Percentiles rank a stretch among this genome's conserved stretches.
Conservation (phyloP, 305 asterid genomes). For the Caryopteris hybrid region DNA sequence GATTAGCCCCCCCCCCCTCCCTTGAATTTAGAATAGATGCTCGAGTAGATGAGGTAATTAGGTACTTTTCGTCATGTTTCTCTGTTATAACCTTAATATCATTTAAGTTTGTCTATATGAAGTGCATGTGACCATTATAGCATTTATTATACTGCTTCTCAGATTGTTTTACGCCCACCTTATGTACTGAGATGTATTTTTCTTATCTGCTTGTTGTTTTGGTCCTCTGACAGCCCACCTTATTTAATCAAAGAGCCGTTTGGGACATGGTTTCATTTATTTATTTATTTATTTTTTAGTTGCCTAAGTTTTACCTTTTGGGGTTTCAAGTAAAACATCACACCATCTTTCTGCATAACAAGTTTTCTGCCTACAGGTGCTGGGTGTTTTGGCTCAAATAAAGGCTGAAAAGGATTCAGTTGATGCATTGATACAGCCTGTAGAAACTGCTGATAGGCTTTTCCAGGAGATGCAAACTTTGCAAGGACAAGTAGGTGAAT, state of each 20-base stretch:
- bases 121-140: neutral
- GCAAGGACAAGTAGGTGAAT: constrained; percentile 64
- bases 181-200: neutral
- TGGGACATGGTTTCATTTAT: neutral
- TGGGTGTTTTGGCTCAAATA: constrained; percentile 86
- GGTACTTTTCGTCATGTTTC: neutral
- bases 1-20: neutral
- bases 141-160: neutral
- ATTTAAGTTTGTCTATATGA: neutral
- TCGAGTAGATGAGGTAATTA: neutral
- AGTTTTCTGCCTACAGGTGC: constrained; percentile 43
- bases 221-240: neutral
- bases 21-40: neutral
- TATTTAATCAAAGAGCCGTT: neutral
- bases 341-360: constrained; percentile 1
- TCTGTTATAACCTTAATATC: neutral
- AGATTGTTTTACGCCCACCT: neutral
- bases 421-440: constrained; percentile 75
- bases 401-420: constrained; percentile 79
- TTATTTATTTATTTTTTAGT: neutral
- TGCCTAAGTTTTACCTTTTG: neutral
- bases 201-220: constrained; percentile 1
- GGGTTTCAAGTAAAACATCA: neutral
- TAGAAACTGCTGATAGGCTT: constrained; percentile 77
- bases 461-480: constrained; percentile 67